phyloP scores from a whole-genome alignment of 192 early-diverging fungal genomes.

The Dissophora globulifera region DNA sequence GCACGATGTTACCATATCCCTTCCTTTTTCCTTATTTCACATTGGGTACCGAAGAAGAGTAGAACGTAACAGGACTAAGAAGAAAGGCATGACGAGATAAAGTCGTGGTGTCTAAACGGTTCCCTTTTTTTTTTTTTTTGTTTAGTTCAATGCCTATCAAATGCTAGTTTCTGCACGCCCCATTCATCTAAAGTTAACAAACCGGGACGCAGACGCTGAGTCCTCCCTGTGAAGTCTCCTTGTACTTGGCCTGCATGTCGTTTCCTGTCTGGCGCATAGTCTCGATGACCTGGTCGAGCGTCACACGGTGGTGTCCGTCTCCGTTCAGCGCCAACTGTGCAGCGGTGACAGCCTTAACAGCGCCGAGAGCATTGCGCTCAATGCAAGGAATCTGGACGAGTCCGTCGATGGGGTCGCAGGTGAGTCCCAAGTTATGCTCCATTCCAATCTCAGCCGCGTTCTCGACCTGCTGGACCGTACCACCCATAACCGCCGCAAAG shows the following conservation, averaged over 20 bases:
- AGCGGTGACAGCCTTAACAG: constrained; percentile 96
- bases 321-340: constrained; percentile 95
- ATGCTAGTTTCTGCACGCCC: background rate
- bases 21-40: no score
- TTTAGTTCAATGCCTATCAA: no score
- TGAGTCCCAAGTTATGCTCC: constrained; percentile 87
- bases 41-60: no score
- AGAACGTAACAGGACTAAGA: no score
- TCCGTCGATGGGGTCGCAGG: constrained; percentile 91
- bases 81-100: no score
- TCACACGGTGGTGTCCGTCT: constrained; percentile 90
- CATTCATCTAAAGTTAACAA: constrained; percentile 6
- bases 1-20: no score
- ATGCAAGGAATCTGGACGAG: constrained; percentile 97
- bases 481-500: constrained; percentile 97
- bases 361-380: constrained; percentile 93
- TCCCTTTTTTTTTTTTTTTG: no score
- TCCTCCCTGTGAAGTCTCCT: constrained; percentile 95
- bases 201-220: constrained; percentile 58
- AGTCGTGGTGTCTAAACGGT: no score
- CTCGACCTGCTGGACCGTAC: constrained; percentile 87
- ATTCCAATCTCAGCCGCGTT: constrained; percentile 98
- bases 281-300: constrained; percentile 95
- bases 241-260: constrained; percentile 96
- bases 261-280: constrained; percentile 93